A percentile compares a stretch with the other conserved stretches of the same genome.
Evolutionary conservation across 164 flowering plant genomes (phyloP).

Genomic region (Macadamia integrifolia): DNA sequence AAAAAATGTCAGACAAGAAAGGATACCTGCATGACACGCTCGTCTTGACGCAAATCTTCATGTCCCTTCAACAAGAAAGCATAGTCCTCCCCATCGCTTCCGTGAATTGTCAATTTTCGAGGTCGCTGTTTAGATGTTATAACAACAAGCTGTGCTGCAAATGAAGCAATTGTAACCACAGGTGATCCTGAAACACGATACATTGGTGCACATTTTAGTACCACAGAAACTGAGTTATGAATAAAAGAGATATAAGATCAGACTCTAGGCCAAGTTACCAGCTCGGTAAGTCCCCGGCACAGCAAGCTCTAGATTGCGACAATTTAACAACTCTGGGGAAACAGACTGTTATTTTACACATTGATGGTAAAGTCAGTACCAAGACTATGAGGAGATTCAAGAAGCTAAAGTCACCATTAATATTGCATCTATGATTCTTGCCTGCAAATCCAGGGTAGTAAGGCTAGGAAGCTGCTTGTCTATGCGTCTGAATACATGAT

Average conservation of each 20-base stretch:
- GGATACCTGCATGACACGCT: conserved; percentile 98
- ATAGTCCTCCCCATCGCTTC: conserved; percentile 94
- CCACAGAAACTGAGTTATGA: neutral
- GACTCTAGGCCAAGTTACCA: conserved; percentile 32
- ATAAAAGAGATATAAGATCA: neutral
- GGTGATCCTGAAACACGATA: conserved; percentile 51
- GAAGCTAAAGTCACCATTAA: conserved; percentile 9
- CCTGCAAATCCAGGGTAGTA: conserved; percentile 92
- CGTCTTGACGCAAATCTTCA: conserved; percentile 98
- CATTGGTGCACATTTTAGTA: conserved; percentile 1
- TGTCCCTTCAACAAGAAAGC: conserved; percentile 97
- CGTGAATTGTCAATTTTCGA: conserved; percentile 89
- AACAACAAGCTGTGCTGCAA: conserved; percentile 87
- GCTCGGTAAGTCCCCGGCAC: conserved; percentile 98
- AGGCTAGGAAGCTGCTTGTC: conserved; percentile 95
- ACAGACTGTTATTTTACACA: conserved; percentile 56
- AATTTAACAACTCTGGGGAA: conserved; percentile 77
- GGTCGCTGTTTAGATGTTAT: conserved; percentile 98
- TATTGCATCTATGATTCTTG: conserved; percentile 15
- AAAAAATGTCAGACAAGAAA: neutral
- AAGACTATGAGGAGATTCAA: neutral
- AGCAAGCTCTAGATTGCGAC: conserved; percentile 88
- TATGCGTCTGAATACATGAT: conserved; percentile 91
- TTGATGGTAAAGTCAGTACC: conserved; percentile 6
- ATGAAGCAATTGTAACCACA: conserved; percentile 84